These are phyloP conservation scores for Stropharia rugosoannulata DNA, from an alignment of 768 basidiomycete species.

Conservation along the genomic window DNA sequence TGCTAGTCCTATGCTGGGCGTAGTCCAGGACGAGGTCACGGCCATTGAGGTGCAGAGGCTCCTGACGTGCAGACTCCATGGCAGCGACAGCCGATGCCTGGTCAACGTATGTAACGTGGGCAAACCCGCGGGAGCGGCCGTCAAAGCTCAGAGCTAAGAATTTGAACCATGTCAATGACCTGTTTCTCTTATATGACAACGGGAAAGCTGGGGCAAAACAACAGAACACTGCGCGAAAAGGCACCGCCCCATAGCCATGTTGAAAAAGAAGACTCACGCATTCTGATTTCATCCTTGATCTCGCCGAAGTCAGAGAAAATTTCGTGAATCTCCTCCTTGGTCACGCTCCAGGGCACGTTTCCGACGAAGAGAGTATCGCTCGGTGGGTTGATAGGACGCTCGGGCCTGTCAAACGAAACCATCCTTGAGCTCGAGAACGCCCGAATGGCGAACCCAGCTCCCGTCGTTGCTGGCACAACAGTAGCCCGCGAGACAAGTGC, in stretches of 20 bases:
- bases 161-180: too few relatives aligned
- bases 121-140: slow-evolving; percentile 43
- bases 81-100: slow-evolving; percentile 36
- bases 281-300: slow-evolving; percentile 28
- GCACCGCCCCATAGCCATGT: too few relatives aligned
- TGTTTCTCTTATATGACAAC: too few relatives aligned
- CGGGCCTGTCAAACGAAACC: not conserved
- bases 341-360: slow-evolving; percentile 52
- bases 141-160: slow-evolving; percentile 25
- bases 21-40: slow-evolving; percentile 44
- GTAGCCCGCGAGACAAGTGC: slow-evolving; percentile 6
- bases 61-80: slow-evolving; percentile 32
- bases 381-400: slow-evolving; percentile 22
- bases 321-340: slow-evolving; percentile 38
- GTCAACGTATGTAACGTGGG: slow-evolving; percentile 42
- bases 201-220: too few relatives aligned
- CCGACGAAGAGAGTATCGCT: slow-evolving; percentile 42
- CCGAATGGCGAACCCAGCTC: slow-evolving; percentile 9
- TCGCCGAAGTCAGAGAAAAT: slow-evolving; percentile 44
- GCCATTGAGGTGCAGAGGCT: slow-evolving; percentile 49
- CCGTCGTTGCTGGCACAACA: slow-evolving; percentile 6
- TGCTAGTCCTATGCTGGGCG: slow-evolving; percentile 17
- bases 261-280: slow-evolving; percentile 35
- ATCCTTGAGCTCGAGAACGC: slow-evolving; percentile 23
- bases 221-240: too few relatives aligned